Percentiles rank a stretch among this genome's conserved stretches.
Evolutionary conservation across 2,329 filamentous ascomycete species (phyloP).

Genomic region (Pseudogymnoascus sp.): DNA sequence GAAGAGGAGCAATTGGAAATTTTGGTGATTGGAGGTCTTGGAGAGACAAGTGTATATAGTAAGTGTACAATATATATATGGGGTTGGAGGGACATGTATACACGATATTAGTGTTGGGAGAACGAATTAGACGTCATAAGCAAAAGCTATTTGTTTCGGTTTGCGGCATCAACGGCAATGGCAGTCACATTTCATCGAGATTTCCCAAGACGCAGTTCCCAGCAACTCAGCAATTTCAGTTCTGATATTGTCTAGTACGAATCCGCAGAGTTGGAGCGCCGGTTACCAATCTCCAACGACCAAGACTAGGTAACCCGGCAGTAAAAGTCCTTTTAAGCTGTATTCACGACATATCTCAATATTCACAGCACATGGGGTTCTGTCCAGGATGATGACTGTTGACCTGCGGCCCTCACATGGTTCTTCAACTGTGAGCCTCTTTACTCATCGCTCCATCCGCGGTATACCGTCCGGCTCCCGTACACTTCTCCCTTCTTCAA

Average conservation of each 20-base stretch:
- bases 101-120: not conserved
- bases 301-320: no score
- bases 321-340: no score
- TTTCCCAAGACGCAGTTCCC: not conserved
- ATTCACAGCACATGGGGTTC: not conserved
- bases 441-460: conserved; percentile 62
- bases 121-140: not conserved
- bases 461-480: conserved; percentile 75
- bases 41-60: conserved; percentile 2
- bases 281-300: no score
- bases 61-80: conserved; percentile 4
- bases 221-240: not conserved
- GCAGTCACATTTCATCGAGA: not conserved
- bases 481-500: conserved; percentile 81
- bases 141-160: not conserved
- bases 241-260: not conserved
- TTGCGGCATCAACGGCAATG: not conserved
- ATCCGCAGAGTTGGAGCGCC: not conserved
- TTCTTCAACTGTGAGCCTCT: not conserved
- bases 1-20: conserved; percentile 6
- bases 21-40: conserved; percentile 3
- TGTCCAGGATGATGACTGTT: not conserved
- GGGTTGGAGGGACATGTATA: not conserved
- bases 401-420: not conserved
- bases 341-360: no score